phyloP scores from a whole-genome alignment of 2,329 filamentous ascomycete species.

The Ampelomyces quisqualis region DNA sequence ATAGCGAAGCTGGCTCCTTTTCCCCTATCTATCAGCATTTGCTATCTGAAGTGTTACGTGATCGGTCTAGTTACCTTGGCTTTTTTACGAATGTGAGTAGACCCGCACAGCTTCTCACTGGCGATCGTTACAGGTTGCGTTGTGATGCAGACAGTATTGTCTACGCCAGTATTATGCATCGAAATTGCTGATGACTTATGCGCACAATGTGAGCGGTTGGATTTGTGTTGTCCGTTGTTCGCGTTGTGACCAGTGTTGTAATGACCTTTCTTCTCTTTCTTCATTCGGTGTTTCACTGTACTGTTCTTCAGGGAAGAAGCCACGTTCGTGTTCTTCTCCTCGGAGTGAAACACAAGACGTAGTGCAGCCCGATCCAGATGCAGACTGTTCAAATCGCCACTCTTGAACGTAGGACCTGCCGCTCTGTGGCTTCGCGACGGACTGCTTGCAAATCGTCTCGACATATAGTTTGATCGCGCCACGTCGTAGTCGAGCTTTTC shows the following conservation, averaged over 20 bases:
- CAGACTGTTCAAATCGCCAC: conserved; percentile 53
- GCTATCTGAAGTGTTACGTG: too few species aligned
- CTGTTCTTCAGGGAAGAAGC: conserved; percentile 23
- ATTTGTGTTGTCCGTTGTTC: conserved; percentile 32
- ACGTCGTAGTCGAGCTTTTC: conserved; percentile 48
- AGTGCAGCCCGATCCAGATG: conserved; percentile 45
- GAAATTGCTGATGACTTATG: conserved; percentile 13
- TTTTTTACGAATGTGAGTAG: too few species aligned
- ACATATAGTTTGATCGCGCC: conserved; percentile 50
- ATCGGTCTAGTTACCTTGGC: not conserved
- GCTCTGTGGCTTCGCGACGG: conserved; percentile 31
- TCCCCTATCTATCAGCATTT: conserved; percentile 2
- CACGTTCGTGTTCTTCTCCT: conserved; percentile 25
- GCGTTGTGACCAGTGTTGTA: conserved; percentile 32
- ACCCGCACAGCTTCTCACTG: too few species aligned
- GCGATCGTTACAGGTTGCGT: too few species aligned
- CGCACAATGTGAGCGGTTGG: conserved; percentile 14
- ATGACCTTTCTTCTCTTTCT: conserved; percentile 24
- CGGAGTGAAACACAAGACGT: conserved; percentile 18
- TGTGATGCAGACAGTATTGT: too few species aligned
- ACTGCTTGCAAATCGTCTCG: conserved; percentile 44
- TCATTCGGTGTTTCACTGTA: conserved; percentile 35
- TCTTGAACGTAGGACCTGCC: conserved; percentile 46
- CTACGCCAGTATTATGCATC: too few species aligned
- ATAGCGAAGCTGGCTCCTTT: not conserved